Conservation (phyloP, 148 eudicot genomes). For the Vaccinium corymbosum region DNA sequence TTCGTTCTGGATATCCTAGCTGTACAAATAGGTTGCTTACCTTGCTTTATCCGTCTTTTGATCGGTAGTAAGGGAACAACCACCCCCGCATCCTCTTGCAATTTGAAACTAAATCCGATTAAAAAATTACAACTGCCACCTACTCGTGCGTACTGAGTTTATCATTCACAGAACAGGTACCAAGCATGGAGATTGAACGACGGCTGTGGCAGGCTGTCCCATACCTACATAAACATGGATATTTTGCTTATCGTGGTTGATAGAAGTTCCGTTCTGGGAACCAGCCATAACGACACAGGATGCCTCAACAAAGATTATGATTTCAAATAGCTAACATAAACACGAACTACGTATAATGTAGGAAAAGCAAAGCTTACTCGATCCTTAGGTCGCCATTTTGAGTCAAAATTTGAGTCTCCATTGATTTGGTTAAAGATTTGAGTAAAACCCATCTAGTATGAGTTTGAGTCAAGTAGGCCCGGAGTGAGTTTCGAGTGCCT, state of each 20-base stretch:
- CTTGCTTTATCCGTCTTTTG: no score
- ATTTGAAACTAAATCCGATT: neutral
- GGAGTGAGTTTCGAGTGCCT: no score
- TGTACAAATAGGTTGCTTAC: no score
- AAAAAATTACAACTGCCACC: neutral
- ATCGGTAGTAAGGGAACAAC: no score
- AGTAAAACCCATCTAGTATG: no score
- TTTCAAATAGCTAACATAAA: neutral
- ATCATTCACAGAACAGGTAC: neutral
- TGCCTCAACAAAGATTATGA: neutral
- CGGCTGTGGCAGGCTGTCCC: neutral
- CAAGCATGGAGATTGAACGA: neutral
- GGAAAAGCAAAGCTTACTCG: constrained; percentile 47
- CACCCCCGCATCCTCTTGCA: neutral
- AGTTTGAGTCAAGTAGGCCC: no score
- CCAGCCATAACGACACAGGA: neutral
- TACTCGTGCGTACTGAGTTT: neutral
- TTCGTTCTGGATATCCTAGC: no score
- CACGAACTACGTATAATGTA: neutral
- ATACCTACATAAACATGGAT: neutral
- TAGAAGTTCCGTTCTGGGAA: neutral
- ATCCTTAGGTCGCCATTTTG: constrained; percentile 84
- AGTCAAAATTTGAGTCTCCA: neutral
- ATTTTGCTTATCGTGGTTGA: neutral
- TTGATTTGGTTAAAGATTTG: no score